Percentiles rank a stretch among this genome's conserved stretches.
Evolutionary conservation across 352 stramenopile genomes (phyloP).

Genomic region (Elongisporangium anandrum): DNA sequence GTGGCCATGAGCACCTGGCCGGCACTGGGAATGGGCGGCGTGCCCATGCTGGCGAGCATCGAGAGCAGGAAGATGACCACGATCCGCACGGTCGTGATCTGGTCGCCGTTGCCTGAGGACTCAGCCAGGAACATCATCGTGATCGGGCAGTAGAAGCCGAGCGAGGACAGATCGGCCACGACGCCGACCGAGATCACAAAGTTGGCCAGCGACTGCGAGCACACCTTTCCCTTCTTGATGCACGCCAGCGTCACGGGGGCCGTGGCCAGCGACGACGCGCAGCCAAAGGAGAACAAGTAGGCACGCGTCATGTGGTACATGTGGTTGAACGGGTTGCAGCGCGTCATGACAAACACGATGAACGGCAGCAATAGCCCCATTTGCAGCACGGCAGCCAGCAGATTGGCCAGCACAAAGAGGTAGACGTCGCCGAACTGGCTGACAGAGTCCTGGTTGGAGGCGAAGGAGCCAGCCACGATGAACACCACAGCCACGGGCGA

Average conservation of each 20-base stretch:
- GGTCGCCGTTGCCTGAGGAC: conserved; percentile 45
- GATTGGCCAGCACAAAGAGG: conserved; percentile 40
- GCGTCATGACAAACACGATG: conserved; percentile 58
- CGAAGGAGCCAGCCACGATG: conserved; percentile 56
- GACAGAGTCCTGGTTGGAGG: conserved; percentile 35
- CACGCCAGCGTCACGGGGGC: conserved; percentile 60
- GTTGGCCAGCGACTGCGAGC: conserved; percentile 68
- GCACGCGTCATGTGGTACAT: conserved; percentile 60
- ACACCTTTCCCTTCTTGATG: conserved; percentile 53
- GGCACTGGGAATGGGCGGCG: conserved; percentile 44
- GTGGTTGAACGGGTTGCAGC: conserved; percentile 65
- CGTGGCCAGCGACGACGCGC: conserved; percentile 60
- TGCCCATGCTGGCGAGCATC: conserved; percentile 41
- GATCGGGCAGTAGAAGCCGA: conserved; percentile 64
- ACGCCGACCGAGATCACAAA: conserved; percentile 73
- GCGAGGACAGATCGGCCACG: conserved; percentile 51
- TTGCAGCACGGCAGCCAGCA: conserved; percentile 32
- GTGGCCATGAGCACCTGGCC: conserved; percentile 55
- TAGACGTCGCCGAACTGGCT: conserved; percentile 42
- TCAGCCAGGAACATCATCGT: conserved; percentile 57
- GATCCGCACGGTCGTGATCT: conserved; percentile 42
- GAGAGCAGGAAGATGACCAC: conserved; percentile 52
- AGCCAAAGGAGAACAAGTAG: conserved; percentile 66
- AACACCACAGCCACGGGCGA: conserved; percentile 65
- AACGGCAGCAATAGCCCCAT: conserved; percentile 52